Conservation (phyloP, 257 asterid species). For the Plectranthus barbatus region DNA sequence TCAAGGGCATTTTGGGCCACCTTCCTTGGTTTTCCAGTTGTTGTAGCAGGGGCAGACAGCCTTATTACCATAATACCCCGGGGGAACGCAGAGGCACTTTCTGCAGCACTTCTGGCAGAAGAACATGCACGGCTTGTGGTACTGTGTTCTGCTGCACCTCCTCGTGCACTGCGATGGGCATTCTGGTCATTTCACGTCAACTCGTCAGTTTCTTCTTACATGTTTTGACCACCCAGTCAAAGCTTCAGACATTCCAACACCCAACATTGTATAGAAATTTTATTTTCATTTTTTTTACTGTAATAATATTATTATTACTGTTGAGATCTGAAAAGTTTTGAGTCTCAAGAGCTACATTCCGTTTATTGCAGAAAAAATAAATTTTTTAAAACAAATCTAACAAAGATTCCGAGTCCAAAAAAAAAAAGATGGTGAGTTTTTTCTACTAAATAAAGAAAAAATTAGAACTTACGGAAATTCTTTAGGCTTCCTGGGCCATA, state of each 20-base stretch:
- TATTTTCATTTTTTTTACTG: too few relatives aligned
- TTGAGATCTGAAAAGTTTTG: neutral
- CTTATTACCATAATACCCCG: conserved; percentile 74
- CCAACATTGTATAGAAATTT: too few relatives aligned
- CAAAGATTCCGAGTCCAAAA: neutral
- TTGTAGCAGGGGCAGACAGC: conserved; percentile 80
- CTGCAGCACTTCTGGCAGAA: conserved; percentile 77
- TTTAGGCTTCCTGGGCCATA: conserved; percentile 45
- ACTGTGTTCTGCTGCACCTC: conserved; percentile 54
- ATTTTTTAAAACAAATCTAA: too few relatives aligned
- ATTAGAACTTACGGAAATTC: conserved; percentile 37
- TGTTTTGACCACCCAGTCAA: conserved; percentile 14
- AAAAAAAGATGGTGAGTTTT: neutral
- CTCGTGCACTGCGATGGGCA: conserved; percentile 59
- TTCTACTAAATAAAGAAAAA: neutral
- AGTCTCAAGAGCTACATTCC: neutral
- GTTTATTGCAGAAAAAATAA: too few relatives aligned
- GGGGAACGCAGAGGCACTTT: conserved; percentile 76
- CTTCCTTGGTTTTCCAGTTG: conserved; percentile 77
- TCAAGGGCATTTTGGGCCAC: conserved; percentile 80
- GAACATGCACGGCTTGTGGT: conserved; percentile 81
- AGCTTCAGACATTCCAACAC: neutral
- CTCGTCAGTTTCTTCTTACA: neutral
- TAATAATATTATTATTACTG: too few relatives aligned
- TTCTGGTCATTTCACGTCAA: conserved; percentile 41